Evolutionary conservation across 2,329 filamentous ascomycete genomes (phyloP), one percentile per base, ranked within the genome.

Genomic region (Apiospora aurea): DNA sequence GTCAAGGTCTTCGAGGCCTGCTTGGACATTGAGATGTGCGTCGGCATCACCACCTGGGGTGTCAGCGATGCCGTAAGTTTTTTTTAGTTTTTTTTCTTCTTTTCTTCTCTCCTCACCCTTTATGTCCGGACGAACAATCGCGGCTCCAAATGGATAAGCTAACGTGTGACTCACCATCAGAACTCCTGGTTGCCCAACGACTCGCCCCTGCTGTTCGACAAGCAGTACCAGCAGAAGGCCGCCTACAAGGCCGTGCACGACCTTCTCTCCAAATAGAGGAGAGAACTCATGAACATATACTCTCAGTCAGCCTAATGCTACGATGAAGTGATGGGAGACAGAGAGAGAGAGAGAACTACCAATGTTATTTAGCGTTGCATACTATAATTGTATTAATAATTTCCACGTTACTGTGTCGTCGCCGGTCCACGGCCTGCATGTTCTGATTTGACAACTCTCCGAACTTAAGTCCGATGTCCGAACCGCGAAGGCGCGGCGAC

Each of bases 1-100:
- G 76, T 83, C 67, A 82, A 81, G 29, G 77, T 80, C 61, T 77
- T 80, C 66, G 81, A 84, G 11, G 87, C 85, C 11, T 89, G 87
- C 74, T 75, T 87, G 68, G 80, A 82, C 44, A 78, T 85, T 21
- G 67, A 79, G 18, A 85, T 85, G 73, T 89, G 87, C 75, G 82
- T 88, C 2, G 87, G 87, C 71, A 83, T 89, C 72, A 88, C 87
- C 0, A 82, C 85, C 5, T 88, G 87, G 75, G 76, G 76, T 43
- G 72, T 76, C 21, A 74, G 73, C 72, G 76, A 77, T 73, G 74
- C 72, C 51, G 74, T 75, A 34, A 73, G 74, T 74, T 64, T 18
- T 34, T 69, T 26, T 21, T 13, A 16, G n/a, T n/a, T n/a, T n/a
- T n/a, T n/a, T n/a, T n/a, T 29, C 26, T 29, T 29, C 26, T 29